Evolutionary conservation across 257 asterid genomes (phyloP).

Genomic region (Solanum pennellii): DNA sequence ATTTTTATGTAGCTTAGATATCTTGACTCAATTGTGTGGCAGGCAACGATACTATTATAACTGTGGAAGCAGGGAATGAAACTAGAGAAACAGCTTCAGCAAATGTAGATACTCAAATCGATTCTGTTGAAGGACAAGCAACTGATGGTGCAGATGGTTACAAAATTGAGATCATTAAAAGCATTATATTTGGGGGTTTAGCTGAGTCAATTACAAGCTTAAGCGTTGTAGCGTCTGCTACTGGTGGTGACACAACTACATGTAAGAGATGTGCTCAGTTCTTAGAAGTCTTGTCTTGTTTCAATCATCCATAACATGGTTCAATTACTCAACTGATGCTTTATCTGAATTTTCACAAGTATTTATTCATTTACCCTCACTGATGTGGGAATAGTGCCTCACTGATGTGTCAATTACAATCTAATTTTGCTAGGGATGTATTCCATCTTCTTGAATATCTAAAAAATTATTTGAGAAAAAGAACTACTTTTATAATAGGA

Average conservation of each 20-base stretch:
- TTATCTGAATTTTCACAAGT: background rate
- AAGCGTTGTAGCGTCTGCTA: slow-evolving; percentile 72
- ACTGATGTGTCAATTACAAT: background rate
- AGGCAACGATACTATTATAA: slow-evolving; percentile 51
- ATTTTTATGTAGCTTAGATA: background rate
- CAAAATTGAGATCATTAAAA: slow-evolving; percentile 56
- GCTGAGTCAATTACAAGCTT: slow-evolving; percentile 65
- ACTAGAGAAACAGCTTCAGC: slow-evolving; percentile 10
- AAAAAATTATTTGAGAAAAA: background rate
- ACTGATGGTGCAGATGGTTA: slow-evolving; percentile 23
- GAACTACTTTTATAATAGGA: background rate
- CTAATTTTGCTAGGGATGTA: background rate
- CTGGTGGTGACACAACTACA: slow-evolving; percentile 62
- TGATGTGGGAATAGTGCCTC: background rate
- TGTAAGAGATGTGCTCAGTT: slow-evolving; percentile 29
- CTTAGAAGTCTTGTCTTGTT: background rate
- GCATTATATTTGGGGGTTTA: slow-evolving; percentile 74
- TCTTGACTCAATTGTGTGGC: slow-evolving; percentile 11
- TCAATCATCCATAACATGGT: background rate
- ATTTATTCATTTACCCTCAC: background rate
- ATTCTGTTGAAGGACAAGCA: slow-evolving; percentile 9
- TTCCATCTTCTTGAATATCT: background rate
- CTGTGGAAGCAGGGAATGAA: slow-evolving; percentile 28
- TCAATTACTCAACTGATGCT: background rate
- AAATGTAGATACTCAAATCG: slow-evolving; percentile 14